phyloP scores from a whole-genome alignment of 2,329 filamentous ascomycete species.

The Curvularia verruculosa region DNA sequence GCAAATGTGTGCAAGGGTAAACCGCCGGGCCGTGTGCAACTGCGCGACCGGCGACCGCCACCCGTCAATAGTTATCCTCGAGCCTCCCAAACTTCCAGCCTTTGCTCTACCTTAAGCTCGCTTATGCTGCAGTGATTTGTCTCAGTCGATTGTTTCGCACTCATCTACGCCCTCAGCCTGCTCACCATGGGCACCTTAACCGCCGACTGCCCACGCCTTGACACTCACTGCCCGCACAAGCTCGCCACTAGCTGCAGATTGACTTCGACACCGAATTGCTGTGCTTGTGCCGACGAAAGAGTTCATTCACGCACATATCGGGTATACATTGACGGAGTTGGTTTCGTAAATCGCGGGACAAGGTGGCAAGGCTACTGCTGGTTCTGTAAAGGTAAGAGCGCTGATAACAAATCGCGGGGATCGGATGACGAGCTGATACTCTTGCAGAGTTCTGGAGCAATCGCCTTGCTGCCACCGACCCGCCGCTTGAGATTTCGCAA shows the following conservation, averaged over 20 bases:
- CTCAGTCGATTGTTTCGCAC: background rate
- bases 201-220: slow-evolving; percentile 44
- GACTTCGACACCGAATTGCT: slow-evolving; percentile 50
- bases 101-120: background rate
- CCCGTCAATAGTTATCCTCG: background rate
- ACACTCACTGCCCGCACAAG: slow-evolving; percentile 50
- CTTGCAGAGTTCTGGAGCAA: slow-evolving; percentile 56
- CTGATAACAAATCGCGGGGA: no score
- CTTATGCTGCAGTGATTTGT: no score
- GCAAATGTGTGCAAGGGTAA: slow-evolving; percentile 2
- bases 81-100: background rate
- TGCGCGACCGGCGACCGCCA: slow-evolving; percentile 11
- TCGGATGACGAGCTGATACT: slow-evolving; percentile 10
- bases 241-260: slow-evolving; percentile 51
- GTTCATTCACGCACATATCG: slow-evolving; percentile 53
- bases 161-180: background rate
- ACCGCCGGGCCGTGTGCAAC: slow-evolving; percentile 3
- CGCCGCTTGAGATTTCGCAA: slow-evolving; percentile 50
- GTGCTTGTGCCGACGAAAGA: slow-evolving; percentile 50
- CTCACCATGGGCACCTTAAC: slow-evolving; percentile 50
- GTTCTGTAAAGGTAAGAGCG: slow-evolving; percentile 54
- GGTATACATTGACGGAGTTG: slow-evolving; percentile 59
- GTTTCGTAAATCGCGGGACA: slow-evolving; percentile 55
- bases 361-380: slow-evolving; percentile 60
- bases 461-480: slow-evolving; percentile 51